phyloP scores from a whole-genome alignment of 768 basidiomycete species.

The Russula brevipes region DNA sequence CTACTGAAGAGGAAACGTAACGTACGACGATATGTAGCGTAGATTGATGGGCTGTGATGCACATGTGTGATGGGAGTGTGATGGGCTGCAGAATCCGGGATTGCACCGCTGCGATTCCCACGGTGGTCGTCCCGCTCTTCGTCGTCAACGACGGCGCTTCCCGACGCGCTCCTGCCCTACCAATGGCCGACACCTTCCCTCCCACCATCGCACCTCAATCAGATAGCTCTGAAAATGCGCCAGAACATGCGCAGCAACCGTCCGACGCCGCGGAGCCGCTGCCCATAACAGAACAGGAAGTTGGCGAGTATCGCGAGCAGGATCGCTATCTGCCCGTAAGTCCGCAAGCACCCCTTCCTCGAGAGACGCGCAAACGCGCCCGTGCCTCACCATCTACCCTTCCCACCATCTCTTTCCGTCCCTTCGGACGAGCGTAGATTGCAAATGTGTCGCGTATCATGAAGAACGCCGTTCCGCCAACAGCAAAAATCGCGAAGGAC shows the following conservation, averaged over 20 bases:
- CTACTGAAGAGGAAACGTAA: no score
- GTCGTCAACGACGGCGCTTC: slow-evolving; percentile 18
- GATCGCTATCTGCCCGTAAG: slow-evolving; percentile 90
- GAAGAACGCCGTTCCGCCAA: slow-evolving; percentile 84
- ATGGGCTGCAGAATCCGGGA: background rate
- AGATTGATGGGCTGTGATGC: no score
- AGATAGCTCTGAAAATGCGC: slow-evolving; percentile 15
- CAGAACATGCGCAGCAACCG: slow-evolving; percentile 32
- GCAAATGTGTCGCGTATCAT: slow-evolving; percentile 98
- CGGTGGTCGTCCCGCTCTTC: background rate
- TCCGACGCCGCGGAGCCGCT: slow-evolving; percentile 44
- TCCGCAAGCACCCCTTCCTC: slow-evolving; percentile 17
- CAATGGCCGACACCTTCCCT: slow-evolving; percentile 23
- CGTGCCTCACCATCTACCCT: background rate
- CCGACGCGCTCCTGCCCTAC: slow-evolving; percentile 12
- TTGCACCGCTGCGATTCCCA: background rate
- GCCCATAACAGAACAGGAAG: slow-evolving; percentile 86
- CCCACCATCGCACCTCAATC: slow-evolving; percentile 23
- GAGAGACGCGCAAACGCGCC: background rate
- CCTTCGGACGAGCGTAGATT: slow-evolving; percentile 53
- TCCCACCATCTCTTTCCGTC: background rate
- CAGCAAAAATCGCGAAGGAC: slow-evolving; percentile 96
- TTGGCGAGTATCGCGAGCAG: slow-evolving; percentile 92
- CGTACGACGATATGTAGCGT: no score
- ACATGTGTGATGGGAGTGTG: background rate